Evolutionary conservation across 805 yeast species (phyloP).

Genomic region (Metschnikowia sp.): DNA sequence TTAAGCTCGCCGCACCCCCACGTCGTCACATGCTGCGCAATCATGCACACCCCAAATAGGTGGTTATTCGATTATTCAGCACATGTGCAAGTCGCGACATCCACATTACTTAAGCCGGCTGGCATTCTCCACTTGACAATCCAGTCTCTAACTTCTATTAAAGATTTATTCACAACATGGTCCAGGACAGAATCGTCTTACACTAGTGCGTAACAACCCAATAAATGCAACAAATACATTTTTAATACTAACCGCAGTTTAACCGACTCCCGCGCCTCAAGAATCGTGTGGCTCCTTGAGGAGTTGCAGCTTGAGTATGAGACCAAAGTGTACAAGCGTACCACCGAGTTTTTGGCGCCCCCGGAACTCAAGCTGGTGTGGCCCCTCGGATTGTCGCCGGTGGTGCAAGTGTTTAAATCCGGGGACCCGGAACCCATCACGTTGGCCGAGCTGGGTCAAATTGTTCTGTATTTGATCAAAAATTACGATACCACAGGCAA

Average conservation of each 20-base stretch:
- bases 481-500: slow-evolving; percentile 45
- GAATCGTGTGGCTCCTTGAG: slow-evolving; percentile 39
- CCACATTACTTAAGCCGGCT: neutral
- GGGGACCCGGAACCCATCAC: slow-evolving; percentile 17
- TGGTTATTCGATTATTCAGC: too few relatives aligned
- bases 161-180: neutral
- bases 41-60: too few relatives aligned
- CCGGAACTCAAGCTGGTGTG: slow-evolving; percentile 28
- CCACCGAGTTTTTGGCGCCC: slow-evolving; percentile 30
- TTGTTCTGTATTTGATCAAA: slow-evolving; percentile 48
- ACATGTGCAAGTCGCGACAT: too few relatives aligned
- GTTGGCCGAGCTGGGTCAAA: slow-evolving; percentile 60
- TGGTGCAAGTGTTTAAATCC: slow-evolving; percentile 17
- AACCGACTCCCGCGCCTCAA: slow-evolving; percentile 32
- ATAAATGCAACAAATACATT: neutral
- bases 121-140: neutral
- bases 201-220: slow-evolving; percentile 15
- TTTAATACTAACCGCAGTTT: slow-evolving; percentile 15
- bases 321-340: slow-evolving; percentile 28
- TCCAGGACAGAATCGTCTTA: slow-evolving; percentile 17
- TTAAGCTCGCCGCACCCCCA: too few relatives aligned
- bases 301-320: slow-evolving; percentile 32
- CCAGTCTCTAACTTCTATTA: neutral
- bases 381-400: slow-evolving; percentile 38
- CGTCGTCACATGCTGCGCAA: too few relatives aligned